Evolutionary conservation across 148 eudicot genomes (phyloP).

Genomic region (Salicornia ramosissima): DNA sequence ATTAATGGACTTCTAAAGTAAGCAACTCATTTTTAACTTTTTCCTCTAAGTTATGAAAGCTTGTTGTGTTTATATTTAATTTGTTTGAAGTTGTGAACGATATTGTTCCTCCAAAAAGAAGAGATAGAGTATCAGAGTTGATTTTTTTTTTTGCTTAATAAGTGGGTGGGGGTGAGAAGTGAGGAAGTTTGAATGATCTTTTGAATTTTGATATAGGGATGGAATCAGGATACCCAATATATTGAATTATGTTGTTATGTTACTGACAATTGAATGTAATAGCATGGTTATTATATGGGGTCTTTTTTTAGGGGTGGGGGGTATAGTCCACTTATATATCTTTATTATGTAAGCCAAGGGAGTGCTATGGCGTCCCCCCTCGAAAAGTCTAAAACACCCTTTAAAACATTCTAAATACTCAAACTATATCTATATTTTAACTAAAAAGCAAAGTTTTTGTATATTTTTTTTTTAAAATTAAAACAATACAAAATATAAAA

Average conservation of each 20-base stretch:
- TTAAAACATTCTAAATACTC: too few relatives aligned
- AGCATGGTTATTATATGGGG: neutral
- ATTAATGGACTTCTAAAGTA: constrained; percentile 71
- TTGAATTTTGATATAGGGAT: neutral
- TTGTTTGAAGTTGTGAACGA: neutral
- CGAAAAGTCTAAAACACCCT: too few relatives aligned
- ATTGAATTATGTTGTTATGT: neutral
- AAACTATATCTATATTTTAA: too few relatives aligned
- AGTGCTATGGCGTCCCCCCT: too few relatives aligned
- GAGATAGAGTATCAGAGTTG: neutral
- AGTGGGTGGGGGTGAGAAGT: neutral
- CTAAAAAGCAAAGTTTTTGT: too few relatives aligned
- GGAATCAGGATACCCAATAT: neutral
- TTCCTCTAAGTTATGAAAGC: too few relatives aligned
- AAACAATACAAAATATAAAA: too few relatives aligned
- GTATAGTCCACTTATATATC: too few relatives aligned
- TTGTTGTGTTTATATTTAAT: neutral
- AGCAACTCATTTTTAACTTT: constrained; percentile 29
- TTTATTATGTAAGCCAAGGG: too few relatives aligned
- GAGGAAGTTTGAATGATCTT: neutral
- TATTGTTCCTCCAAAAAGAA: constrained; percentile 3
- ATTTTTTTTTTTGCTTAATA: neutral
- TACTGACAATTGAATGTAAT: neutral
- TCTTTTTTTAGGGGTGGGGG: too few relatives aligned
- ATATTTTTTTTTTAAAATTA: too few relatives aligned